Evolutionary conservation across 2,329 filamentous ascomycete genomes (phyloP).

Genomic region (Colletotrichum simmondsii): DNA sequence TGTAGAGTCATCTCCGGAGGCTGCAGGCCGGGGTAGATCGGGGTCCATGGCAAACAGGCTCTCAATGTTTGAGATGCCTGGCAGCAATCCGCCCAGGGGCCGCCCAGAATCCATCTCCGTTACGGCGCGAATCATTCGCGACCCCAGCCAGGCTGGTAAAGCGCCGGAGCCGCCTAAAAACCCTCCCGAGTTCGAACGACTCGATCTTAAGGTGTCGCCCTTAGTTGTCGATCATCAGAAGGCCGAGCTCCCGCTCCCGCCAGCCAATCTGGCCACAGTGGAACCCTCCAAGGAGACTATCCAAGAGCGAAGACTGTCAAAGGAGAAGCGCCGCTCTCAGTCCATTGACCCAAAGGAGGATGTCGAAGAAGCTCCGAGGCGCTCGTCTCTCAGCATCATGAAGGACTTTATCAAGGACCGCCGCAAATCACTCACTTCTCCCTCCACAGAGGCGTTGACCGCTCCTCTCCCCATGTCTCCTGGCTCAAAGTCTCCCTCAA

Average conservation of each 20-base stretch:
- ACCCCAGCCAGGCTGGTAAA: slow-evolving; percentile 59
- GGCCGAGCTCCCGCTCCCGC: slow-evolving; percentile 44
- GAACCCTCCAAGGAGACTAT: slow-evolving; percentile 56
- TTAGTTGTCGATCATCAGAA: slow-evolving; percentile 68
- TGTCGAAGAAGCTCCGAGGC: slow-evolving; percentile 54
- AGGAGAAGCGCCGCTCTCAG: slow-evolving; percentile 49
- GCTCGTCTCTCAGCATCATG: slow-evolving; percentile 70
- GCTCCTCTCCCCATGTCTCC: slow-evolving; percentile 39
- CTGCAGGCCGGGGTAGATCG: slow-evolving; percentile 57
- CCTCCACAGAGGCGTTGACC: slow-evolving; percentile 55
- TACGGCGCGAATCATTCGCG: slow-evolving; percentile 84
- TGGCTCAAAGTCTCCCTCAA: slow-evolving; percentile 53
- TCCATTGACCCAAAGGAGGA: slow-evolving; percentile 47
- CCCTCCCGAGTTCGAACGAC: slow-evolving; percentile 54
- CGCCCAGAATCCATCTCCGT: slow-evolving; percentile 86
- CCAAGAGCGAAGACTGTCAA: slow-evolving; percentile 59
- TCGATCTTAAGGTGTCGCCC: slow-evolving; percentile 69
- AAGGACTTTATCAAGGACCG: slow-evolving; percentile 71
- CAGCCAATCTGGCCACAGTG: slow-evolving; percentile 38
- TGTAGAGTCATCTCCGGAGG: slow-evolving; percentile 59
- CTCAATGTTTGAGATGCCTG: slow-evolving; percentile 62
- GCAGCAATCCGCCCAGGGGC: slow-evolving; percentile 52
- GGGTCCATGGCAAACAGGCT: slow-evolving; percentile 66
- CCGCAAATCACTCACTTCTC: slow-evolving; percentile 61
- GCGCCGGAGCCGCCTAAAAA: slow-evolving; percentile 54